Evolutionary conservation across 768 basidiomycete genomes (phyloP).

Genomic region (Tricholoma terreum): DNA sequence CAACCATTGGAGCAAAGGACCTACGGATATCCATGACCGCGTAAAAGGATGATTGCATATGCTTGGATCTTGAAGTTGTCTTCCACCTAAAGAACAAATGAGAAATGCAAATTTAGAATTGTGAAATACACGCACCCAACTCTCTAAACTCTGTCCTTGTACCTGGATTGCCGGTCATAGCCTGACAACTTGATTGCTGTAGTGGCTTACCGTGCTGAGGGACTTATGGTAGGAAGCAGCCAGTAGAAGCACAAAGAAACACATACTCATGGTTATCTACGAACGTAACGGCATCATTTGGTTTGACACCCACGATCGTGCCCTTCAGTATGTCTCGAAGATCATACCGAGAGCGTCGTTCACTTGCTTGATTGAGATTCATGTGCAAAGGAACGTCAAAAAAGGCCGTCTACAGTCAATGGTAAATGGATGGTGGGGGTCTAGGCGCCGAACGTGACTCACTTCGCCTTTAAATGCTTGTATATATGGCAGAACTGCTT

Average conservation of each 20-base stretch:
- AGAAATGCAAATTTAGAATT: neutral
- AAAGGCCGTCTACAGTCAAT: conserved; percentile 61
- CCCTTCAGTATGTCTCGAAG: conserved; percentile 69
- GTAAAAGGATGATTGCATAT: conserved; percentile 75
- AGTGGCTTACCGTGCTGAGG: conserved; percentile 55
- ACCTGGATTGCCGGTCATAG: conserved; percentile 30
- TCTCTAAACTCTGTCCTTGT: conserved; percentile 72
- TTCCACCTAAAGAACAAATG: conserved; percentile 47
- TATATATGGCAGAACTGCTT: conserved; percentile 54
- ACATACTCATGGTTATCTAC: conserved; percentile 89
- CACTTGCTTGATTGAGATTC: conserved; percentile 78
- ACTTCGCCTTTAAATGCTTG: conserved; percentile 66
- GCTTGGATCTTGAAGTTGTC: conserved; percentile 76
- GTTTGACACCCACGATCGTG: conserved; percentile 64
- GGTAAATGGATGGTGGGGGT: neutral
- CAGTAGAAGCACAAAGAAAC: neutral
- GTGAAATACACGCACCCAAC: conserved; percentile 57
- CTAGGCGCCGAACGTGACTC: conserved; percentile 11
- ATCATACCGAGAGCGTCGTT: conserved; percentile 64
- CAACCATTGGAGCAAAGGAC: conserved; percentile 23
- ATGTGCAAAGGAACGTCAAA: conserved; percentile 91
- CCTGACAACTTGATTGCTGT: neutral
- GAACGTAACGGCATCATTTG: conserved; percentile 84
- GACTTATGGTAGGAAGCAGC: neutral
- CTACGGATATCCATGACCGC: conserved; percentile 70